Base-by-base conservation (phyloP, 2,329 filamentous ascomycete genomes). In the Lachnellula cervina region DNA sequence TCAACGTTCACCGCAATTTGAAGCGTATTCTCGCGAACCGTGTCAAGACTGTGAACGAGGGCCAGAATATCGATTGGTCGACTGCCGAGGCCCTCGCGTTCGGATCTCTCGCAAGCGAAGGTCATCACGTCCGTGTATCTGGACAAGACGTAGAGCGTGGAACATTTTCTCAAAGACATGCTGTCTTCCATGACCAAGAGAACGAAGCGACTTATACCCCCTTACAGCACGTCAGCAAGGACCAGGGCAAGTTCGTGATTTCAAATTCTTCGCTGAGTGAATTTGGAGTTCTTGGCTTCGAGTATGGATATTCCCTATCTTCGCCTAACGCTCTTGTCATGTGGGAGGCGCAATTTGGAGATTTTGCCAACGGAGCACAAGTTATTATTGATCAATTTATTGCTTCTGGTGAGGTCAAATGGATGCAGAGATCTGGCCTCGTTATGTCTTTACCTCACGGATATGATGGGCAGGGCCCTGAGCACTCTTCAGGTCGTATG, bases 311-410 rank as follows among this genome's bases (percentile, higher is more conserved):
- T 80, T 99, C 94, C 3, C 78, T 99, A 59, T 96, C 92, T 28
- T 97, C 94, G 32, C 94, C 94, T 56, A 96, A 97, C 71, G 93
- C 94, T 38, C 84, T 99, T 25, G 93, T 99, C 66, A 96, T 99
- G 86, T 99, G 94, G 94, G 94, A 99, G 77, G 94, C 94, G 38
- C 94, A 99, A 75, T 99, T 99, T 69, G 94, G 94, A 80, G 94
- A 99, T 76, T 99, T 99, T 69, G 94, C 94, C 80, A 99, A 99
- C 82, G 99, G 97, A 70, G 93, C 94, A 44, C 94, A 99, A 77
- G 96, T 91, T 73, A 95, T 99, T 74, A 95, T 99, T 70, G 94
- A 99, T 73, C 94, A 99, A 76, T 99, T 99, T 77, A 87, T 99
- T 67, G 93, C 94, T 50, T 97, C 94, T 60, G 94, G 94, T 71